These are phyloP conservation scores for Xylaria sp. DNA, from an alignment of 2,329 filamentous ascomycete genomes.

Conservation along the genomic window DNA sequence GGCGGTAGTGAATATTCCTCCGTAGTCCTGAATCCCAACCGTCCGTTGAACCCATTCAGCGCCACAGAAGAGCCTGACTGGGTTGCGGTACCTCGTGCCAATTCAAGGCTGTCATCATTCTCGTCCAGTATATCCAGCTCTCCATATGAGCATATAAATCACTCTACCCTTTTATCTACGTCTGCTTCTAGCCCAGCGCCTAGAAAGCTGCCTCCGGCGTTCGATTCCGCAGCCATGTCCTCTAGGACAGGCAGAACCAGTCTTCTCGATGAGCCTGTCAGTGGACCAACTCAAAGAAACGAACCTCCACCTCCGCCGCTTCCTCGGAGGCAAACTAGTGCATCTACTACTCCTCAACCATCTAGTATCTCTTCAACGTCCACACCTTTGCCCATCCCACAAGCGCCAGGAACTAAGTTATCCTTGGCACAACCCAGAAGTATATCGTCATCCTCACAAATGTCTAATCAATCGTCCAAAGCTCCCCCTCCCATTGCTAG, in stretches of 20 bases:
- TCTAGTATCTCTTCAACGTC: constrained; percentile 40
- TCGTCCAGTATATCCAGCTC: constrained; percentile 67
- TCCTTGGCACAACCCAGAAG: constrained; percentile 35
- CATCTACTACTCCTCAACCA: constrained; percentile 36
- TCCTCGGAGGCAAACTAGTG: constrained; percentile 47
- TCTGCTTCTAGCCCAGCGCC: constrained; percentile 58
- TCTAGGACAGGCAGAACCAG: constrained; percentile 59
- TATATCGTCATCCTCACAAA: constrained; percentile 42
- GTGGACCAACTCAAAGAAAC: constrained; percentile 44
- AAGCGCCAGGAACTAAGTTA: constrained; percentile 33
- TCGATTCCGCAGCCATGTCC: constrained; percentile 59
- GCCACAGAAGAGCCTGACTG: constrained; percentile 83
- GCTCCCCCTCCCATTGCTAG: constrained; percentile 63
- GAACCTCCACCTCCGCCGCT: constrained; percentile 58
- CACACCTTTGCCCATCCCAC: constrained; percentile 53
- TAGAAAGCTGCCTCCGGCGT: constrained; percentile 64
- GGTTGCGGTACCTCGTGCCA: constrained; percentile 72
- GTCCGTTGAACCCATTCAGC: constrained; percentile 84
- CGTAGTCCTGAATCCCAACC: constrained; percentile 75
- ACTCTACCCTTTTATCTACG: constrained; percentile 60
- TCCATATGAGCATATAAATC: constrained; percentile 67
- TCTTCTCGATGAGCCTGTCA: constrained; percentile 55
- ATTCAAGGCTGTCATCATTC: constrained; percentile 64
- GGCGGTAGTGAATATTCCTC: constrained; percentile 58
- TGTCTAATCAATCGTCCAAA: constrained; percentile 45